phyloP scores from a whole-genome alignment of 75 land plant genomes.

The Picea sitchensis region DNA sequence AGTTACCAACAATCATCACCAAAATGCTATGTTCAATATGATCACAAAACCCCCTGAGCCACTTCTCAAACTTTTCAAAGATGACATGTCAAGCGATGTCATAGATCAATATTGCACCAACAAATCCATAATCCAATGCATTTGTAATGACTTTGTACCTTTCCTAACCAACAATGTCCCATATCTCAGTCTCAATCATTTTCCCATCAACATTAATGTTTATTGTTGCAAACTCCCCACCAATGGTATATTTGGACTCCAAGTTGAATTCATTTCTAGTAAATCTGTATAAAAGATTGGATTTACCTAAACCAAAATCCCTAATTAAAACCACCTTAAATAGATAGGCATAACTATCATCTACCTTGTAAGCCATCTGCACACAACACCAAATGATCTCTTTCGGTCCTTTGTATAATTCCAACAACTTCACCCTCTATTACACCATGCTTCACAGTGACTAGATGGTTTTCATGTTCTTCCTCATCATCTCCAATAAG shows the following conservation, averaged over 20 bases:
- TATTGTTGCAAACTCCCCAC: too few species aligned
- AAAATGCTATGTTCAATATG: constrained; percentile 16
- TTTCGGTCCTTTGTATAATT: constrained; percentile 13
- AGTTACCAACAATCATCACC: constrained; percentile 37
- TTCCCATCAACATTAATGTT: too few species aligned
- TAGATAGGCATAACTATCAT: too few species aligned
- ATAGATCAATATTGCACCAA: constrained; percentile 21
- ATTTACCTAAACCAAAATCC: too few species aligned
- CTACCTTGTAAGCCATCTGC: too few species aligned
- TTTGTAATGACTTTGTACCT: constrained; percentile 20
- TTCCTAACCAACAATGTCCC: too few species aligned
- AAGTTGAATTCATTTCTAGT: too few species aligned
- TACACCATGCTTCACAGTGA: constrained; percentile 2
- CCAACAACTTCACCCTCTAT: constrained; percentile 20
- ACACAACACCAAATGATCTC: too few species aligned
- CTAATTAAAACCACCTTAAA: too few species aligned
- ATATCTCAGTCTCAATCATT: too few species aligned
- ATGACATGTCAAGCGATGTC: constrained; percentile 14
- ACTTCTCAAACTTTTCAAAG: constrained; percentile 21
- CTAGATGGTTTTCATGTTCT: constrained; percentile 1
- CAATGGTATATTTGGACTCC: too few species aligned
- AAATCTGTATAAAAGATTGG: too few species aligned
- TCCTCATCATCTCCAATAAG: background rate
- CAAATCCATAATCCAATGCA: constrained; percentile 13
- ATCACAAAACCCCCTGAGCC: constrained; percentile 16